phyloP scores from a whole-genome alignment of 306 rosid species.

The Casuarina glauca region DNA sequence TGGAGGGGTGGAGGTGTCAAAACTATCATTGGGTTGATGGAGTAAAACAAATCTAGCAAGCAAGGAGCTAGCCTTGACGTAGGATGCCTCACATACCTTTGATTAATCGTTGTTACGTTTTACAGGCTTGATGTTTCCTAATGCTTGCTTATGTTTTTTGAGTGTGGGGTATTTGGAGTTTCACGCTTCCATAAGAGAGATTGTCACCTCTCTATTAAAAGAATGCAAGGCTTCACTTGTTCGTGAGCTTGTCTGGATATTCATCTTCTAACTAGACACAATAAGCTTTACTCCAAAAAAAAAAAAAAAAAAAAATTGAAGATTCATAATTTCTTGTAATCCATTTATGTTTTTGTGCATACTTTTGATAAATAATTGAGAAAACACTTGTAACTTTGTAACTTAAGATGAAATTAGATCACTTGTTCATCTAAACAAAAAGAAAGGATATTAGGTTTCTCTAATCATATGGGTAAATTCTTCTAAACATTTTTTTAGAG shows the following conservation, averaged over 20 bases:
- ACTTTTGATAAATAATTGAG: neutral
- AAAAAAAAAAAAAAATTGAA: neutral
- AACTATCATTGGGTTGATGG: too few relatives aligned
- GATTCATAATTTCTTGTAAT: neutral
- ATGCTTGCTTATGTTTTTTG: constrained; percentile 32
- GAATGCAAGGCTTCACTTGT: constrained; percentile 29
- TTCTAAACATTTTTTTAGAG: neutral
- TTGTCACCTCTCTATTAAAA: constrained; percentile 4
- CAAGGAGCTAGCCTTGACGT: too few relatives aligned
- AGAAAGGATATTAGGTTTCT: neutral
- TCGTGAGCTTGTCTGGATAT: constrained; percentile 24
- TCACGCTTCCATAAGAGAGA: constrained; percentile 28
- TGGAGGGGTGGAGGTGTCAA: too few relatives aligned
- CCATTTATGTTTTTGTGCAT: neutral
- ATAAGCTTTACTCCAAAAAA: constrained; percentile 31
- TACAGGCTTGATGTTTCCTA: constrained; percentile 35
- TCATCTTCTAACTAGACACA: constrained; percentile 19
- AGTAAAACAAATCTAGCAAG: too few relatives aligned
- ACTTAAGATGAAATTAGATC: neutral
- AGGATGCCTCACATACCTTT: neutral
- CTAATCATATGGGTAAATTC: neutral
- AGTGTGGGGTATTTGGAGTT: constrained; percentile 34
- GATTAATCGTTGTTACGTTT: constrained; percentile 2
- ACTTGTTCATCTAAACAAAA: neutral
- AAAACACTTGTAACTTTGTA: neutral